Evolutionary conservation across 805 yeast genomes (phyloP), one percentile per base, ranked within the genome.

Genomic region (Candida bentonensis): DNA sequence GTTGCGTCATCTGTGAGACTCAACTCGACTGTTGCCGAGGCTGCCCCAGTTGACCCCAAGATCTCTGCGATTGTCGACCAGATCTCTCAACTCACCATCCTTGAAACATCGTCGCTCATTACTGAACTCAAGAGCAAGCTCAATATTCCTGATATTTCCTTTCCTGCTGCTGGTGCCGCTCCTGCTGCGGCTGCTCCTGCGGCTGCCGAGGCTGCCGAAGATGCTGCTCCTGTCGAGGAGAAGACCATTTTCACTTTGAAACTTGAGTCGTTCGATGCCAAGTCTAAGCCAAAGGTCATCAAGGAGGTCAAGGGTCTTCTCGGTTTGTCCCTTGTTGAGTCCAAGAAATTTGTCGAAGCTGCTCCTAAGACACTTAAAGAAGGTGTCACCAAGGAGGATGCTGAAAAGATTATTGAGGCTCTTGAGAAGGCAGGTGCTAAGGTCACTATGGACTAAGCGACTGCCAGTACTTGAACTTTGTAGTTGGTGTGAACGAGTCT

Each of bases 351-450:
- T 53, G 99, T 92, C 47, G 99, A 92, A 72, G 68, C 86, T 57
- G 97, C 99, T 49, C 99, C 99, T 56, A 92, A 92, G 74, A 72
- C 83, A 40, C 72, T 92, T 65, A 92, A 92, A 71, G 99, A 92
- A 57, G 86, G 87, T 57, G 87, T 92, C 49, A 81, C 94, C 50
- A 92, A 92, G 74, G 99, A 85, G 62, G 99, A 92, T 58, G 97
- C 97, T 53, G 96, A 89, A 59, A 87, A 88, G 75, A 82, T 92
- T 63, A 89, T 92, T 73, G 72, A 83, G 49, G 78, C 94, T 50
- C 74, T 92, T 61, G 98, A 92, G 70, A 92, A 78, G 44, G 74
- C 89, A 57, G 98, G 98, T 64, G 98, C 95, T 52, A 92, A 92
- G 75, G 74, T 92, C 59, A 55, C 76, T 47, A 71, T 92, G 62